Evolutionary conservation across 2,329 filamentous ascomycete genomes (phyloP).

Genomic region (Hansfordia pulvinata): DNA sequence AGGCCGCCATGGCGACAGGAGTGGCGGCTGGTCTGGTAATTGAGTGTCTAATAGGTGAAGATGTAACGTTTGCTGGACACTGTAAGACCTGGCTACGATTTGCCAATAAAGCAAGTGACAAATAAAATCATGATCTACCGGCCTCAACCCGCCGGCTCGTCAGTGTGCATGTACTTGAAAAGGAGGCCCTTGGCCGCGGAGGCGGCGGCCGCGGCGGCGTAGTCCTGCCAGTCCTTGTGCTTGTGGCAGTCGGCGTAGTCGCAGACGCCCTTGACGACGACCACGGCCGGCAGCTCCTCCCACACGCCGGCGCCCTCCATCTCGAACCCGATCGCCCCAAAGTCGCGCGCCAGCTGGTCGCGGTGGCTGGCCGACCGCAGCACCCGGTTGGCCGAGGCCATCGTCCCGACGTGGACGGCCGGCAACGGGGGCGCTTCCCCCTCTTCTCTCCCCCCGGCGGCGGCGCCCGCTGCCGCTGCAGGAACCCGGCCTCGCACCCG

Average conservation of each 20-base stretch:
- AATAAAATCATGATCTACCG: too few species aligned
- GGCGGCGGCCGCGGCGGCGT: conserved; percentile 17
- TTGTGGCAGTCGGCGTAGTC: conserved; percentile 25
- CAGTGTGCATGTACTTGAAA: too few species aligned
- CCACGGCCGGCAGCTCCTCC: conserved; percentile 19
- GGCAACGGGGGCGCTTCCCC: conserved; percentile 4
- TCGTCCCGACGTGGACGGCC: conserved; percentile 19
- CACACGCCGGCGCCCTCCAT: conserved; percentile 19
- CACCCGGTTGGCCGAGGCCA: conserved; percentile 24
- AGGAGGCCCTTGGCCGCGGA: too few species aligned
- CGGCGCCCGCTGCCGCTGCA: not conserved
- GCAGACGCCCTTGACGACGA: conserved; percentile 22
- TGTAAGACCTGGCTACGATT: too few species aligned
- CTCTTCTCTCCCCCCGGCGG: too few species aligned
- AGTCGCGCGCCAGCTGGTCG: conserved; percentile 16
- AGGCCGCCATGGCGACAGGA: too few species aligned
- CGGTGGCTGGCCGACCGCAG: conserved; percentile 22
- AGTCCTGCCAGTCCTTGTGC: conserved; percentile 19
- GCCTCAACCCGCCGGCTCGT: too few species aligned
- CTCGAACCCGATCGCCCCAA: conserved; percentile 17
- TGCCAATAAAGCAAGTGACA: too few species aligned
- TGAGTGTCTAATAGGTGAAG: too few species aligned
- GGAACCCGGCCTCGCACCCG: conserved; percentile 12
- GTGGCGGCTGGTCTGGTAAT: too few species aligned
- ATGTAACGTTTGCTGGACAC: too few species aligned